Percentiles rank a stretch among this genome's conserved stretches.
phyloP scores from a whole-genome alignment of 345 rosid genomes.

The Pistacia integerrima region DNA sequence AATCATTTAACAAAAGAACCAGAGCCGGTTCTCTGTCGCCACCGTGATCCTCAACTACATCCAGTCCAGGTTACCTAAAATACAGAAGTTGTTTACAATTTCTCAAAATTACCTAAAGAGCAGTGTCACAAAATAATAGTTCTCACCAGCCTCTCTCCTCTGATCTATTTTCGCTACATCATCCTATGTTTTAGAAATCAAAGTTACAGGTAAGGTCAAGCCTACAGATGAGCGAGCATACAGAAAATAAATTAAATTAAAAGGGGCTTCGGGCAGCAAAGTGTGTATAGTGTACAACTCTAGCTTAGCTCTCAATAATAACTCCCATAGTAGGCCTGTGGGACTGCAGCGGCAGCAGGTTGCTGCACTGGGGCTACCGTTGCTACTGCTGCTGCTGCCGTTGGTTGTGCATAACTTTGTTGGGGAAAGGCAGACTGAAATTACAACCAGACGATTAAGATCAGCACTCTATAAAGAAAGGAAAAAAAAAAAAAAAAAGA shows the following conservation, averaged over 20 bases:
- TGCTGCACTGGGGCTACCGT: slow-evolving; percentile 53
- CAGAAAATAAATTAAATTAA: neutral
- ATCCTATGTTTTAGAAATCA: neutral
- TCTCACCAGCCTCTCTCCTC: neutral
- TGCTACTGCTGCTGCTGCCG: slow-evolving; percentile 45
- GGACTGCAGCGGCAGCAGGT: slow-evolving; percentile 48
- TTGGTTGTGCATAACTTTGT: slow-evolving; percentile 65
- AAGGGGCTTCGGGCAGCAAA: neutral
- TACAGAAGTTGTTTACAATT: slow-evolving; percentile 9
- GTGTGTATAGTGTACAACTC: neutral
- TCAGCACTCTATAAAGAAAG: too few relatives aligned
- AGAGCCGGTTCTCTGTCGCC: too few relatives aligned
- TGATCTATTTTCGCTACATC: neutral
- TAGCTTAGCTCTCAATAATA: slow-evolving; percentile 47
- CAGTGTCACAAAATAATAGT: neutral
- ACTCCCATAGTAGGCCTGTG: slow-evolving; percentile 66
- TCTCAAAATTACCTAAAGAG: neutral
- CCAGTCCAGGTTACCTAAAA: neutral
- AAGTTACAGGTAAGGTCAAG: neutral
- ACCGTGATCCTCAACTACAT: neutral
- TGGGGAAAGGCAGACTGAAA: slow-evolving; percentile 48
- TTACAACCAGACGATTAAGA: neutral
- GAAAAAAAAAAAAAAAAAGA: too few relatives aligned
- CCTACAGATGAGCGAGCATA: neutral
- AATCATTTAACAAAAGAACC: too few relatives aligned